Percentiles rank a stretch among this genome's conserved stretches.
These are phyloP conservation scores for Chlorella sp. DNA, from an alignment of 139 green algal species.

Conservation along the genomic window DNA sequence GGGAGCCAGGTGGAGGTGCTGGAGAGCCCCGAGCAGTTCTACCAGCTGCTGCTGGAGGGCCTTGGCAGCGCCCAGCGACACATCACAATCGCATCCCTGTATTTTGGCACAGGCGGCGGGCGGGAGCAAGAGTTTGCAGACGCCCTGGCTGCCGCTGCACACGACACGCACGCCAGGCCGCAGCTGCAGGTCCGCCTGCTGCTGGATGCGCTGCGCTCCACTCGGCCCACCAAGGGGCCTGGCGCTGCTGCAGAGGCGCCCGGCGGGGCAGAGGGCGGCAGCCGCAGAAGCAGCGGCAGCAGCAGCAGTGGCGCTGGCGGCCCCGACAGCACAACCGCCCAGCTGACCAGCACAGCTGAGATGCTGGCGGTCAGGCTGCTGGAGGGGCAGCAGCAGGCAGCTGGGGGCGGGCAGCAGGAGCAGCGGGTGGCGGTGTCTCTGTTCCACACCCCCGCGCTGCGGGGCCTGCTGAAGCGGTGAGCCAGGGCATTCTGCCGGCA, in stretches of 20 bases:
- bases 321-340: too few species aligned
- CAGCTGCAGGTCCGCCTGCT: constrained; percentile 30
- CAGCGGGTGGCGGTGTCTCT: constrained; percentile 9
- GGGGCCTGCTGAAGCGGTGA: constrained; percentile 43
- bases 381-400: background rate
- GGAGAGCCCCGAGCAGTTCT: constrained; percentile 13
- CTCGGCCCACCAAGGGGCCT: constrained; percentile 8
- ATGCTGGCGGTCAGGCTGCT: constrained; percentile 32
- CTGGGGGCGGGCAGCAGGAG: background rate
- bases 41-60: background rate
- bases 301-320: background rate
- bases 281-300: background rate
- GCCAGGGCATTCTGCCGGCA: background rate
- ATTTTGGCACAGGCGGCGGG: constrained; percentile 33
- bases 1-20: constrained; percentile 2
- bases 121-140: constrained; percentile 41
- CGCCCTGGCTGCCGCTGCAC: constrained; percentile 17
- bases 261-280: background rate
- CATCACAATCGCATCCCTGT: constrained; percentile 46
- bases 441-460: constrained; percentile 47
- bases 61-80: constrained; percentile 5
- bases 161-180: background rate
- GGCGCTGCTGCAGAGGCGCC: background rate
- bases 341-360: constrained; percentile 42
- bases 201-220: constrained; percentile 46